A percentile compares a stretch with the other conserved stretches of the same genome.
These are phyloP conservation scores for Arbutus unedo DNA, from an alignment of 148 eudicot genomes.

Conservation along the genomic window DNA sequence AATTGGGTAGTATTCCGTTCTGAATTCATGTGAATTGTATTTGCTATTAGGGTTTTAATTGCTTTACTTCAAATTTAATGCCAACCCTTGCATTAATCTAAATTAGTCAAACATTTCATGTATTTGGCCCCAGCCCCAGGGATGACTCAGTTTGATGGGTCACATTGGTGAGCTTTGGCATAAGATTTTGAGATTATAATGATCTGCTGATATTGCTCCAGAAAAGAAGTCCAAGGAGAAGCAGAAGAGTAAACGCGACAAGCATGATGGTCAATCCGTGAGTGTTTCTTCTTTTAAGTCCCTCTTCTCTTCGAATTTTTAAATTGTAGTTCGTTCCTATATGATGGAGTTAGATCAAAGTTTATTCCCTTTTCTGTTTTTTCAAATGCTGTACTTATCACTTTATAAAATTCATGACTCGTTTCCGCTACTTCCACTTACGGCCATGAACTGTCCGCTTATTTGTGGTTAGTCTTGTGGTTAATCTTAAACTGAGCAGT, in stretches of 20 bases:
- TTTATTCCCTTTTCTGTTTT: background rate
- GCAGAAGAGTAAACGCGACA: slow-evolving; percentile 54
- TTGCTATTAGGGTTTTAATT: background rate
- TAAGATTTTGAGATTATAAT: slow-evolving; percentile 9
- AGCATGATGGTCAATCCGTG: slow-evolving; percentile 46
- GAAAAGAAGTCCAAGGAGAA: slow-evolving; percentile 67
- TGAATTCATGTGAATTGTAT: background rate
- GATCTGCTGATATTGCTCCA: slow-evolving; percentile 33
- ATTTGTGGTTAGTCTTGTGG: background rate
- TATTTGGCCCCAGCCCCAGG: background rate
- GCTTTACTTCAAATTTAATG: background rate
- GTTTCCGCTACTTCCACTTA: background rate
- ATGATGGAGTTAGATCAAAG: background rate
- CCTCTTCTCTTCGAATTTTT: background rate
- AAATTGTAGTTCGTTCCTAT: background rate
- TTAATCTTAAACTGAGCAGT: background rate
- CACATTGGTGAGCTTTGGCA: background rate
- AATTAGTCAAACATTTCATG: background rate
- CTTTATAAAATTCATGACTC: background rate
- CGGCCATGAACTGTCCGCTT: background rate
- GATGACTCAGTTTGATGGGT: background rate
- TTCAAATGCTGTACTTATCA: background rate
- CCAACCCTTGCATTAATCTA: background rate
- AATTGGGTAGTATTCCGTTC: background rate
- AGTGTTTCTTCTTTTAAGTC: slow-evolving; percentile 24